Base-by-base conservation (phyloP, 1,284 basidiomycete species). In the Pholiota adiposa region DNA sequence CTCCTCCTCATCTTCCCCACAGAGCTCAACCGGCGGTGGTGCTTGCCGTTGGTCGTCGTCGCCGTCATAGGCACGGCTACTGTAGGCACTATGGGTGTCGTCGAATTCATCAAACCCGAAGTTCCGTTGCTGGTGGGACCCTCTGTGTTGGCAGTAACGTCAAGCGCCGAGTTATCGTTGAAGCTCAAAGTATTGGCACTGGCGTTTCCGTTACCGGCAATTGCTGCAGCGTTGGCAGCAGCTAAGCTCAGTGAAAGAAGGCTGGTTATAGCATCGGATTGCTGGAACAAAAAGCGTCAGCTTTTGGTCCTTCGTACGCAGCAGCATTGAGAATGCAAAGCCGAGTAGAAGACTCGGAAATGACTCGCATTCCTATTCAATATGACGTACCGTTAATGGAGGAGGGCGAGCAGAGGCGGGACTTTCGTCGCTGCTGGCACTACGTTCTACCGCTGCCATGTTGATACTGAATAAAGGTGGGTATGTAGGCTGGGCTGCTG, bases 11-110 rank as follows among this genome's bases (percentile, higher is more conserved):
- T 78, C 73, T 88, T 86, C 14, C 88, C 86, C 8, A 84, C 81
- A 0, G 88, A 90, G 14, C 88, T 86, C 36, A 90, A 73, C 29
- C 89, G 78, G 56, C 90, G 83, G 69, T 90, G 87, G 60, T 88
- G 84, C 72, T 84, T 83, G 55, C 72, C 64, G 18, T 72, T 74
- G 50, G 71, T 41, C 27, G 55, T 34, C 33, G 54, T 27, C 3
- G 56, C 46, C 18, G 49, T 34, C n/a, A 41, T 34, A 19, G 46
- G 34, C 6, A 56, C 46, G 9, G 46, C 16, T 3, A 46, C 21
- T 5, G 54, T 23, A 7, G 34, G 36, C 16, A 40, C 29, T 2
- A 27, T 14, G 14, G 46, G 48, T 25, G 21, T 51, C 25, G 56
- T n/a, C 23, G 50, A 25, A 4, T n/a, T 33, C 38, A 21, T 9